phyloP scores from a whole-genome alignment of 2,329 filamentous ascomycete genomes.

The Diaporthe citrichinensis region DNA sequence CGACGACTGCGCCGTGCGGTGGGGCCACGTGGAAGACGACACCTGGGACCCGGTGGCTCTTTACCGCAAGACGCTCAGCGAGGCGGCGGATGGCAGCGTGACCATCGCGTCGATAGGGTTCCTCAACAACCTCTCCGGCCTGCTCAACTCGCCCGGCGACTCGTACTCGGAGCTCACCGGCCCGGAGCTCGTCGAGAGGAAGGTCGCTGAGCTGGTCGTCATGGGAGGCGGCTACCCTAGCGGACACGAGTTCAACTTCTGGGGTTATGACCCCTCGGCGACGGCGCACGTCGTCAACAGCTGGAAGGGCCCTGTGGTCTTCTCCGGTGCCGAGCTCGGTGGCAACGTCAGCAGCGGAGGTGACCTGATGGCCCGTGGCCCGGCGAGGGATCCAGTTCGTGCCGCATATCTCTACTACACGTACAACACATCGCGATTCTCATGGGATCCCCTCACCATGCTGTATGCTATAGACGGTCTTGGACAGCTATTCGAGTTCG shows the following conservation, averaged over 20 bases:
- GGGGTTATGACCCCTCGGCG: constrained; percentile 52
- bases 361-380: constrained; percentile 51
- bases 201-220: constrained; percentile 64
- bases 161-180: constrained; percentile 51
- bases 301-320: constrained; percentile 59
- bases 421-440: constrained; percentile 51
- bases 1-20: constrained; percentile 20
- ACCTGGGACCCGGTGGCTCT: constrained; percentile 59
- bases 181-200: constrained; percentile 56
- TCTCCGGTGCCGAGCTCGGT: constrained; percentile 61
- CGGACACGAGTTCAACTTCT: constrained; percentile 65
- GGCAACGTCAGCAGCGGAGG: constrained; percentile 56
- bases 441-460: constrained; percentile 60
- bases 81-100: constrained; percentile 50
- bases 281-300: constrained; percentile 61
- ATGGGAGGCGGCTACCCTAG: constrained; percentile 67
- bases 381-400: constrained; percentile 52
- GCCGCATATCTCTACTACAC: constrained; percentile 58
- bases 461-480: constrained; percentile 57
- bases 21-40: constrained; percentile 44
- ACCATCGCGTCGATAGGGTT: constrained; percentile 62
- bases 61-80: constrained; percentile 59
- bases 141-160: constrained; percentile 62
- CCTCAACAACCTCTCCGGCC: constrained; percentile 60
- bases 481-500: constrained; percentile 53